Evolutionary conservation across 129 eudicot species (phyloP), one percentile per base, ranked within the genome.

Genomic region (Rutidosis leptorrhynchoides): DNA sequence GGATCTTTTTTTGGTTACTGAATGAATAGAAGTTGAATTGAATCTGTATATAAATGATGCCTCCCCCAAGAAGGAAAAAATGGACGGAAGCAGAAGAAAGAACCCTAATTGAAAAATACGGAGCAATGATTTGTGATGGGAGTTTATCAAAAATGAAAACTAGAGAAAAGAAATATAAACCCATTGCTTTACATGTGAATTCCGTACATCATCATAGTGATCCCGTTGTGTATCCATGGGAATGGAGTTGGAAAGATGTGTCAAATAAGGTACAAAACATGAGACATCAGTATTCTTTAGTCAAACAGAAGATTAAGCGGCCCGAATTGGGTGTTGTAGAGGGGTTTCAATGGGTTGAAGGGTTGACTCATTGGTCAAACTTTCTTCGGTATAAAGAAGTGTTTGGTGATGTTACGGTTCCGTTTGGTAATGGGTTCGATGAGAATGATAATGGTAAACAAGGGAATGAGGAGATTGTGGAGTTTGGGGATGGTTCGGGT

Each of bases 231-330:
- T 88, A 81, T 56, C 98, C 98, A 10, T 92, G 96, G 98, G 95
- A 83, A 77, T 92, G 98, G 98, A 85, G 80, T 64, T 88, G 98
- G 98, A 92, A 88, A 67, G 98, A 92, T 67, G 96, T 92, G 46
- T 85, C 89, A 0, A 88, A 90, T 22, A 92, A 92, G 37, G 96
- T 92, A 33, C 96, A 88, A 60, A 88, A 92, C 69, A 92, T 92
- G 98, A 83, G 98, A 82, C 98, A 92, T 59, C 98, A 92, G 79
- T 92, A 92, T 77, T 75, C 96, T 30, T 61, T 92, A 22, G 98
- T 92, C 15, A 92, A 92, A 80, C 98, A 92, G 72, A 92, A 92
- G 87, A 83, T 92, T 59, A 92, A 83, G 82, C 77, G 73, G 71
- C 66, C 62, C 3, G 83, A 79, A 14, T 70, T 71, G 35, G 79